Percentiles rank a stretch among this genome's conserved stretches.
Conservation (phyloP, 345 rosid genomes). For the Schrenkiella parvula region DNA sequence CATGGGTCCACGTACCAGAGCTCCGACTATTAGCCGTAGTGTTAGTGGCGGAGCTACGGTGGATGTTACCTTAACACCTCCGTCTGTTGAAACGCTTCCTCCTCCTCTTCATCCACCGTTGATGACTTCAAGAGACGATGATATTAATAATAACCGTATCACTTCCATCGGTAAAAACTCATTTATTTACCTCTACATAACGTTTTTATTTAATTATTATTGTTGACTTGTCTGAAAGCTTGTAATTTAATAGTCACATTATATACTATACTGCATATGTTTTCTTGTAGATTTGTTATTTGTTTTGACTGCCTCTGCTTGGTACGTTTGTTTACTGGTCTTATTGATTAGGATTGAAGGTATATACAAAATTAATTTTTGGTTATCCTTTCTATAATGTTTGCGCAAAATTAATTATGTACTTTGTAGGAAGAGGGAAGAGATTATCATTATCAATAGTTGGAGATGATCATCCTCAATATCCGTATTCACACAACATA, state of each 20-base stretch:
- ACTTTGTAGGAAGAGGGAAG: constrained; percentile 57
- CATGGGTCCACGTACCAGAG: constrained; percentile 81
- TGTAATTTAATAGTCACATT: constrained; percentile 12
- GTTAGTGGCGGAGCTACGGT: constrained; percentile 4
- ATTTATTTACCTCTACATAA: background rate
- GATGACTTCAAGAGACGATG: constrained; percentile 24
- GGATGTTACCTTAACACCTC: constrained; percentile 1
- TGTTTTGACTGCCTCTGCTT: background rate
- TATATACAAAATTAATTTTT: too few species aligned
- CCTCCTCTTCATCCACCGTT: constrained; percentile 54
- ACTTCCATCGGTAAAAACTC: constrained; percentile 15
- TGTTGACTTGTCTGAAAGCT: constrained; percentile 10
- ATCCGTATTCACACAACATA: constrained; percentile 21
- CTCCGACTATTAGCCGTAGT: constrained; percentile 30
- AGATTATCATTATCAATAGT: constrained; percentile 42
- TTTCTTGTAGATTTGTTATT: background rate
- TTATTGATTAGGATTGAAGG: constrained; percentile 1
- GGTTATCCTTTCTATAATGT: background rate
- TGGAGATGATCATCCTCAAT: constrained; percentile 39
- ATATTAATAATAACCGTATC: constrained; percentile 12
- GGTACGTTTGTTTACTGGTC: background rate
- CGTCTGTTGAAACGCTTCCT: constrained; percentile 27
- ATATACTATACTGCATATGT: constrained; percentile 6
- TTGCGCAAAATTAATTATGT: background rate
- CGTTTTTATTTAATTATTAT: background rate